Evolutionary conservation across 306 rosid genomes (phyloP).

Genomic region (Glycine latifolia): DNA sequence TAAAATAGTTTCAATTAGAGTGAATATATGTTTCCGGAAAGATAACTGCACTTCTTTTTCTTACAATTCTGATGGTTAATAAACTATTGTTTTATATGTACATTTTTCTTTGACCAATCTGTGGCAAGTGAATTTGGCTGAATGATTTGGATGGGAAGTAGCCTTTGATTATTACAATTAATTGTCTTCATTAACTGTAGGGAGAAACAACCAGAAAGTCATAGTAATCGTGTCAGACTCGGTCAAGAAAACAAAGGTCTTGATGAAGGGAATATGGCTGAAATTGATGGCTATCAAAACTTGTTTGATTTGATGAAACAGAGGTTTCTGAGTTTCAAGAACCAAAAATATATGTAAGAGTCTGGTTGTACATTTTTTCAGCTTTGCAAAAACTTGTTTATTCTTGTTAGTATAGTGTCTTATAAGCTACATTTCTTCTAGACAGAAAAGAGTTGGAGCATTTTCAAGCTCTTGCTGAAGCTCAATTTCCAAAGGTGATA

Average conservation of each 20-base stretch:
- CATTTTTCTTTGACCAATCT: background rate
- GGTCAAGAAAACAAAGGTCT: slow-evolving; percentile 34
- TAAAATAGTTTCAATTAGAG: background rate
- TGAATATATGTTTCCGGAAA: background rate
- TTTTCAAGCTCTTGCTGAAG: slow-evolving; percentile 75
- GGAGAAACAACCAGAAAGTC: slow-evolving; percentile 52
- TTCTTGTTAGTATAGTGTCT: slow-evolving; percentile 23
- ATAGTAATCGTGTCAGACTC: slow-evolving; percentile 32
- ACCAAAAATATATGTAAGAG: slow-evolving; percentile 61
- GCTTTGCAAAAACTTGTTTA: background rate
- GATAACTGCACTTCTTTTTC: background rate
- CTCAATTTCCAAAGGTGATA: slow-evolving; percentile 81
- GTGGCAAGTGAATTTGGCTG: background rate
- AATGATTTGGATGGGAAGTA: slow-evolving; percentile 14
- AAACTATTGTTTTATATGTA: slow-evolving; percentile 4
- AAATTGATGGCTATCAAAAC: slow-evolving; percentile 49
- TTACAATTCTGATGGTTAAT: slow-evolving; percentile 17
- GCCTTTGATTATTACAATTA: slow-evolving; percentile 5
- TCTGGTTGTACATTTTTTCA: slow-evolving; percentile 26
- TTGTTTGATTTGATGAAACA: slow-evolving; percentile 70
- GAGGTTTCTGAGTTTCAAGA: slow-evolving; percentile 79
- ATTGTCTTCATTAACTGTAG: slow-evolving; percentile 39
- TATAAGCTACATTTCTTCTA: slow-evolving; percentile 40
- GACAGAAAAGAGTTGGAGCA: slow-evolving; percentile 73
- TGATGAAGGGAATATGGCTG: slow-evolving; percentile 42